Percentiles rank a stretch among this genome's conserved stretches.
Conservation (phyloP, 176 grass and related monocot species). For the Carex parvula region DNA sequence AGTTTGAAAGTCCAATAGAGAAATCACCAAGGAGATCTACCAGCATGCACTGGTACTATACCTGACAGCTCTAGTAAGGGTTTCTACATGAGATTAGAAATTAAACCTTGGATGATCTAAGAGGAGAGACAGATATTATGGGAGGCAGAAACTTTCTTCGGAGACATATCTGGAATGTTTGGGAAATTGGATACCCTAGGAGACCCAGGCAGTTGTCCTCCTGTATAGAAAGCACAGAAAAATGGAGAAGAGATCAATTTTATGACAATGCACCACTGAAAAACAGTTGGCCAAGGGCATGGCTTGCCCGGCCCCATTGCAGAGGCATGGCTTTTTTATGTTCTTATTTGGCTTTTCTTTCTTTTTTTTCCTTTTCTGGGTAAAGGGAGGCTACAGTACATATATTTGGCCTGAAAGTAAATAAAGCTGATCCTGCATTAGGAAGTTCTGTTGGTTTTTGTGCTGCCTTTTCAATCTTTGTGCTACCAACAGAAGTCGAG, state of each 20-base stretch:
- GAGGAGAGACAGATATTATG: constrained; percentile 91
- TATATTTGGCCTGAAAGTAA: neutral
- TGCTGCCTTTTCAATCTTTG: neutral
- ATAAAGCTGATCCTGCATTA: neutral
- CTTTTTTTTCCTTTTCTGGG: neutral
- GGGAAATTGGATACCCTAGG: constrained; percentile 83
- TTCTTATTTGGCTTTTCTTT: neutral
- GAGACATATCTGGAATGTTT: constrained; percentile 97
- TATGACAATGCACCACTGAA: constrained; percentile 25
- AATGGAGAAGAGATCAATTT: neutral
- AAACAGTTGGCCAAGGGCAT: neutral
- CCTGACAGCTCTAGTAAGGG: no score
- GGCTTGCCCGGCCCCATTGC: neutral
- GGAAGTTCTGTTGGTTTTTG: neutral
- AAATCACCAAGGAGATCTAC: neutral
- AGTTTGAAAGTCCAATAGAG: neutral
- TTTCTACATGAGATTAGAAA: neutral
- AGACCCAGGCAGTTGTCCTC: constrained; percentile 80
- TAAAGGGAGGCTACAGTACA: neutral
- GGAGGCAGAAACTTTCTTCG: constrained; percentile 95
- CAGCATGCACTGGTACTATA: neutral
- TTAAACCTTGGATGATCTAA: constrained; percentile 80
- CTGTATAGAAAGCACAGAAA: neutral
- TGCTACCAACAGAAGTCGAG: neutral
- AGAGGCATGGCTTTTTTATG: neutral